A percentile compares a stretch with the other conserved stretches of the same genome.
Evolutionary conservation across 1,284 basidiomycete species (phyloP).

Genomic region (Microbotryomycetes sp.): DNA sequence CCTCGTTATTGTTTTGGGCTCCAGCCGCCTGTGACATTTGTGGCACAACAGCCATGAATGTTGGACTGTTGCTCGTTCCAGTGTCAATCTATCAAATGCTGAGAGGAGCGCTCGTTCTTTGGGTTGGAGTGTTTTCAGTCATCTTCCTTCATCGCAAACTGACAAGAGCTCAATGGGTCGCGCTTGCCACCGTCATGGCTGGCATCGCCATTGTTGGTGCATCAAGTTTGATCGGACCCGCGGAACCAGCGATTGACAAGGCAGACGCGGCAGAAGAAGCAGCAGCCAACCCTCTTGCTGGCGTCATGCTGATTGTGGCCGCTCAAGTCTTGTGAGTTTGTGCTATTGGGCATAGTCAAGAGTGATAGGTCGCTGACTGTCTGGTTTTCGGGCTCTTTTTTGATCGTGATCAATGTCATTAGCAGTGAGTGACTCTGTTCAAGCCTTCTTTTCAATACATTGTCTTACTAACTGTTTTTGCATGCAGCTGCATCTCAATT

Average conservation of each 20-base stretch:
- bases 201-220: slow-evolving; percentile 89
- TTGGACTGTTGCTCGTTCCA: slow-evolving; percentile 45
- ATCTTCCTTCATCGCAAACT: slow-evolving; percentile 78
- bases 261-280: slow-evolving; percentile 45
- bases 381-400: neutral
- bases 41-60: slow-evolving; percentile 39
- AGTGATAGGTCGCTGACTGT: no score
- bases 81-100: slow-evolving; percentile 91
- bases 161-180: slow-evolving; percentile 60
- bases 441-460: slow-evolving; percentile 39
- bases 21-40: slow-evolving; percentile 39
- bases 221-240: slow-evolving; percentile 71
- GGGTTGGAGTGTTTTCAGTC: slow-evolving; percentile 89
- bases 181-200: slow-evolving; percentile 79
- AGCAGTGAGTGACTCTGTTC: slow-evolving; percentile 36
- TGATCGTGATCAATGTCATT: neutral
- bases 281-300: slow-evolving; percentile 42
- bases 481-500: slow-evolving; percentile 71
- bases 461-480: neutral
- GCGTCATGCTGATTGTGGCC: slow-evolving; percentile 85
- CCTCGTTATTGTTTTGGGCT: slow-evolving; percentile 26
- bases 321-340: slow-evolving; percentile 86
- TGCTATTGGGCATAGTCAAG: no score
- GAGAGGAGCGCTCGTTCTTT: slow-evolving; percentile 90
- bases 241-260: slow-evolving; percentile 57